Percentiles rank a stretch among this genome's conserved stretches.
Evolutionary conservation across 192 early-diverging fungal genomes (phyloP).

Genomic region (Diversispora epigaea): DNA sequence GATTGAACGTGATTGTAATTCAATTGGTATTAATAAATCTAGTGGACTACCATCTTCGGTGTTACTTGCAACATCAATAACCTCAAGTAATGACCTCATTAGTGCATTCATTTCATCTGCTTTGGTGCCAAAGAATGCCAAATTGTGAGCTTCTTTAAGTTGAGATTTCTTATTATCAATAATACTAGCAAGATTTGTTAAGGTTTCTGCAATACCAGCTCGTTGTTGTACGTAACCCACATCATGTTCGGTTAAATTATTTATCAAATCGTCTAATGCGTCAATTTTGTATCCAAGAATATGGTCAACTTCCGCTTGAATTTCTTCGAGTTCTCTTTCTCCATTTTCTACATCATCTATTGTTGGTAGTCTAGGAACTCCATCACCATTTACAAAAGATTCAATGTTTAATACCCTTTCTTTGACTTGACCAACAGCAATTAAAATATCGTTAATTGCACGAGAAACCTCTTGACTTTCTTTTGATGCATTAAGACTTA

Average conservation of each 20-base stretch:
- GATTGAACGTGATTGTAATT: slow-evolving; percentile 43
- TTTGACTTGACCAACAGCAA: slow-evolving; percentile 24
- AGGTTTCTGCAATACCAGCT: slow-evolving; percentile 38
- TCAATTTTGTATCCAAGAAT: slow-evolving; percentile 37
- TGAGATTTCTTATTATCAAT: slow-evolving; percentile 41
- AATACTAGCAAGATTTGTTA: slow-evolving; percentile 35
- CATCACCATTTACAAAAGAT: slow-evolving; percentile 22
- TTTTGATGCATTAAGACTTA: slow-evolving; percentile 24
- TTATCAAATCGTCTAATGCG: slow-evolving; percentile 39
- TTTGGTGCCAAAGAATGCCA: slow-evolving; percentile 41
- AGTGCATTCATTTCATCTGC: slow-evolving; percentile 45
- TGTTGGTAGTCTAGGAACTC: slow-evolving; percentile 16
- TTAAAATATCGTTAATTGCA: slow-evolving; percentile 27
- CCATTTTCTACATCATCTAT: slow-evolving; percentile 28
- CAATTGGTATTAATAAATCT: slow-evolving; percentile 30
- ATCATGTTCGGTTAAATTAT: slow-evolving; percentile 23
- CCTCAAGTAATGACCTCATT: slow-evolving; percentile 40
- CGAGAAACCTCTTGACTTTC: slow-evolving; percentile 28
- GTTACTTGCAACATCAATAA: slow-evolving; percentile 36
- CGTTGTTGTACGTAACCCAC: slow-evolving; percentile 39
- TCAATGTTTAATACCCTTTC: slow-evolving; percentile 34
- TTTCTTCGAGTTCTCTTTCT: slow-evolving; percentile 28
- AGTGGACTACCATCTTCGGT: slow-evolving; percentile 29
- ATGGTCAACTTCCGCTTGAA: slow-evolving; percentile 33
- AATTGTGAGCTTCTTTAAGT: slow-evolving; percentile 40